Evolutionary conservation across 768 basidiomycete species (phyloP).

Genomic region (Naganishia vaughanmartiniae): DNA sequence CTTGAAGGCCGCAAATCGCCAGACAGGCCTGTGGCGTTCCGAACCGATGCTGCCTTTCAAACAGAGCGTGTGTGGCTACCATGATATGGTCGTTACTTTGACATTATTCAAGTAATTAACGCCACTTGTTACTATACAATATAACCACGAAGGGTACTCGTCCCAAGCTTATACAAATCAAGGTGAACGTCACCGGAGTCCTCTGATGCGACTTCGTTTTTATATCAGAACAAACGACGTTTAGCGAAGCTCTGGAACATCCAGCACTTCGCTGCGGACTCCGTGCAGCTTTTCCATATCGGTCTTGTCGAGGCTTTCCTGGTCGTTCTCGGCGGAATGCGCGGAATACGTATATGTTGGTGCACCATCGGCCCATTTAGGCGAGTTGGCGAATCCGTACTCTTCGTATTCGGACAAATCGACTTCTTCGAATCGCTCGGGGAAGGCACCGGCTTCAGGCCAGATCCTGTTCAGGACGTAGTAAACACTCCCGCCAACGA

Average conservation of each 20-base stretch:
- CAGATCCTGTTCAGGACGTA: conserved; percentile 61
- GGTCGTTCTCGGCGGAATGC: conserved; percentile 4
- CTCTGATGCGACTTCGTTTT: background rate
- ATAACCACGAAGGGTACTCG: conserved; percentile 7
- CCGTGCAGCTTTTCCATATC: conserved; percentile 2
- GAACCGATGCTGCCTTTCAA: too few relatives aligned
- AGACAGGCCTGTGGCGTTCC: too few relatives aligned
- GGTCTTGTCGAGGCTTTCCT: conserved; percentile 15
- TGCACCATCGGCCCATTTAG: conserved; percentile 19
- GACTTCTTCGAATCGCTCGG: conserved; percentile 59
- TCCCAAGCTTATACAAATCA: conserved; percentile 19
- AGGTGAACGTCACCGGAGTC: background rate
- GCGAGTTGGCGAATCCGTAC: conserved; percentile 30
- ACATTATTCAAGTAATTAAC: conserved; percentile 5
- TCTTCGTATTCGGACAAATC: conserved; percentile 54
- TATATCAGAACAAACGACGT: too few relatives aligned
- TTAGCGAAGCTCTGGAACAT: conserved; percentile 26
- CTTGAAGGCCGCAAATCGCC: too few relatives aligned
- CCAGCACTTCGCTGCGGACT: conserved; percentile 9
- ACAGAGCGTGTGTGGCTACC: too few relatives aligned
- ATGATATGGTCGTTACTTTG: too few relatives aligned
- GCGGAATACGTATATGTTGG: conserved; percentile 7
- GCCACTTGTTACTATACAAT: background rate
- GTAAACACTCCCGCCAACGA: conserved; percentile 66
- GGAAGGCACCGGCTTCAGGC: conserved; percentile 59